Evolutionary conservation across 805 yeast genomes (phyloP), one percentile per base, ranked within the genome.

Genomic region (Candida sakaeoensis): DNA sequence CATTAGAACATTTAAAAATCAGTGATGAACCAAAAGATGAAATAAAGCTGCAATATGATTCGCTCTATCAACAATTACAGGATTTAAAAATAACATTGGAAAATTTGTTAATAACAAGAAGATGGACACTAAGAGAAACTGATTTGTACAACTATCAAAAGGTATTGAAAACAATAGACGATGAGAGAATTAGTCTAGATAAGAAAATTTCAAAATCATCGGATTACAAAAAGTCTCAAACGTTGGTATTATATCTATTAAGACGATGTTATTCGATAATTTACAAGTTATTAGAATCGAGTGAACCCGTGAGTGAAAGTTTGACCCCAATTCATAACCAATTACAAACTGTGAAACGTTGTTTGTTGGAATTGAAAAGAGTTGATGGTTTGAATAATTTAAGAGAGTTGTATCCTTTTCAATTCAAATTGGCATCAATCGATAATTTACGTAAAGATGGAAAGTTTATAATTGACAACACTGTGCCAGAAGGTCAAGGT

Each of bases 401-500:
- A 46, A 77, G 98, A 47, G 99, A 93, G 57, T 70, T 93, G 40
- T 93, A 90, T 55, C 99, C 99, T 5, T 93, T 87, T 58, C 98
- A 93, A 63, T 79, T 93, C 80, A 93, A 93, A 63, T 72, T 93
- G 41, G 93, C 95, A 2, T 82, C 93, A 12, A 72, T 93, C 44
- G 99, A 93, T 59, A 85, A 89, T 54, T 57, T 84, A 55, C 78
- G 97, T 55, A 73, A 67, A 10, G 98, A 93, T 58, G 99, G 99
- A 6, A 91, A 87, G 66, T 93, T 93, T 54, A 79, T 85, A 55
- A 84, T 88, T 33, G 87, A 85, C 45, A 86, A 80, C 37, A 85
- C 87, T 47, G 84, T 93, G 31, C 99, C 99, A 2, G 98, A 93
- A 58, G 99, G 99, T 9, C 99, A 93, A 63, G 99, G 97, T 5